Evolutionary conservation across 106 monocot genomes (phyloP).

Genomic region (Phalaenopsis equestris): DNA sequence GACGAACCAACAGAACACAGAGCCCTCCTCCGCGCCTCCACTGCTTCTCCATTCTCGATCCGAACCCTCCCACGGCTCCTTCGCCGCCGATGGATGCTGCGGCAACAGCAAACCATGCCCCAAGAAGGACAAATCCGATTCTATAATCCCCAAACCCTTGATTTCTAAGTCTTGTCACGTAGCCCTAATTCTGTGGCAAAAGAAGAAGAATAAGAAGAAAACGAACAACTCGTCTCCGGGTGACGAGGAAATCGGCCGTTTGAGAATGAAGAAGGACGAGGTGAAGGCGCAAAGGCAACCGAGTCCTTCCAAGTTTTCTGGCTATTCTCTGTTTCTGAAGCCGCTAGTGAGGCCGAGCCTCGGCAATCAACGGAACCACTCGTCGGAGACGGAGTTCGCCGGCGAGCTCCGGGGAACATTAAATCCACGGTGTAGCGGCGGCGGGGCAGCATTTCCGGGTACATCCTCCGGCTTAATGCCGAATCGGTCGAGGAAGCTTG

Average conservation of each 20-base stretch:
- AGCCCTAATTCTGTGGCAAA: constrained; percentile 7
- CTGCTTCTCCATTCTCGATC: background rate
- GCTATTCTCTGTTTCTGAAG: constrained; percentile 52
- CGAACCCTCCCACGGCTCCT: background rate
- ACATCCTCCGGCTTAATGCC: constrained; percentile 9
- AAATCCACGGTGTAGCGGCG: constrained; percentile 18
- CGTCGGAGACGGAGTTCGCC: constrained; percentile 10
- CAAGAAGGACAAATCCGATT: background rate
- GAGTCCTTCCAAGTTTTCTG: constrained; percentile 10
- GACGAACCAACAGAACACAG: background rate
- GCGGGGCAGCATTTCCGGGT: background rate
- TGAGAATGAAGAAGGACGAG: constrained; percentile 8
- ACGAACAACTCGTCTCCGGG: background rate
- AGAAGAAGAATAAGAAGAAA: constrained; percentile 17
- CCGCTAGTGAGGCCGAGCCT: constrained; percentile 47
- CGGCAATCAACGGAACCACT: constrained; percentile 7
- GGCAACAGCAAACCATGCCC: background rate
- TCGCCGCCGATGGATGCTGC: background rate
- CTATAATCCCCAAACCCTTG: background rate
- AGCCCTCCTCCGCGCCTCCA: background rate
- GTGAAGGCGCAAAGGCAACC: background rate
- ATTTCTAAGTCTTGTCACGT: constrained; percentile 24
- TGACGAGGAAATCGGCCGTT: background rate
- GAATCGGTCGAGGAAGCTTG: constrained; percentile 56
- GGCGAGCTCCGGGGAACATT: background rate